Evolutionary conservation across 2,329 filamentous ascomycete species (phyloP).

Genomic region (Didymella pinodella): DNA sequence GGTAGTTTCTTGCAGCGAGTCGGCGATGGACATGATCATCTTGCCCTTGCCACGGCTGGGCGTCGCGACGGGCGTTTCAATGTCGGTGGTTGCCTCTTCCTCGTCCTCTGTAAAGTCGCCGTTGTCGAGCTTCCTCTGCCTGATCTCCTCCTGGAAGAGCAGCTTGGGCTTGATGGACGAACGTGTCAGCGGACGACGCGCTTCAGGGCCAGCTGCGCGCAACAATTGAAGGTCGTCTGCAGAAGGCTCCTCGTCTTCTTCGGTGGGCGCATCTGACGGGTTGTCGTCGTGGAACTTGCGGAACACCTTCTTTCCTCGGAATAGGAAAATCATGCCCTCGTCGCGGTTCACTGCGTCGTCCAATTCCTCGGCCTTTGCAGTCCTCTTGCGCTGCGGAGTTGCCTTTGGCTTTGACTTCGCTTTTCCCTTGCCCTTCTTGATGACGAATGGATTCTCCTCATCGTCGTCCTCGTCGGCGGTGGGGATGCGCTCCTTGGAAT

Average conservation of each 20-base stretch:
- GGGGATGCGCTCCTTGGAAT: slow-evolving; percentile 78
- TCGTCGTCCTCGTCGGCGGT: slow-evolving; percentile 66
- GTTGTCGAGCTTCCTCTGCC: slow-evolving; percentile 53
- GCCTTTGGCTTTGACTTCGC: slow-evolving; percentile 51
- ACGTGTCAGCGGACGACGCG: slow-evolving; percentile 65
- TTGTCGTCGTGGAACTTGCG: slow-evolving; percentile 66
- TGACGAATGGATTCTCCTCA: slow-evolving; percentile 76
- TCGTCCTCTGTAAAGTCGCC: slow-evolving; percentile 61
- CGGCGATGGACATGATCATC: slow-evolving; percentile 62
- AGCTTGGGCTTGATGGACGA: slow-evolving; percentile 76
- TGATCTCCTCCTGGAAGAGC: slow-evolving; percentile 68
- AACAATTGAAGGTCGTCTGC: slow-evolving; percentile 51
- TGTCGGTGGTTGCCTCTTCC: slow-evolving; percentile 66
- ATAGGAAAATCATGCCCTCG: slow-evolving; percentile 78
- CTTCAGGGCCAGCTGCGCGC: slow-evolving; percentile 49
- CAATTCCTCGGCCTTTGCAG: slow-evolving; percentile 66
- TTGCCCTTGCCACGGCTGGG: slow-evolving; percentile 46
- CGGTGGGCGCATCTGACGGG: slow-evolving; percentile 45
- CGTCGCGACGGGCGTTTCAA: slow-evolving; percentile 51
- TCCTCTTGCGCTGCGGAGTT: slow-evolving; percentile 61
- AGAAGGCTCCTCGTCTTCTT: slow-evolving; percentile 41
- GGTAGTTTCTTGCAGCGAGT: slow-evolving; percentile 54
- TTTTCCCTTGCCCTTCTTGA: slow-evolving; percentile 55
- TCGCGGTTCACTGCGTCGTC: slow-evolving; percentile 70
- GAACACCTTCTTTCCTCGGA: slow-evolving; percentile 82